phyloP scores from a whole-genome alignment of 2,329 filamentous ascomycete genomes.

The Cladophialophora exuberans region DNA sequence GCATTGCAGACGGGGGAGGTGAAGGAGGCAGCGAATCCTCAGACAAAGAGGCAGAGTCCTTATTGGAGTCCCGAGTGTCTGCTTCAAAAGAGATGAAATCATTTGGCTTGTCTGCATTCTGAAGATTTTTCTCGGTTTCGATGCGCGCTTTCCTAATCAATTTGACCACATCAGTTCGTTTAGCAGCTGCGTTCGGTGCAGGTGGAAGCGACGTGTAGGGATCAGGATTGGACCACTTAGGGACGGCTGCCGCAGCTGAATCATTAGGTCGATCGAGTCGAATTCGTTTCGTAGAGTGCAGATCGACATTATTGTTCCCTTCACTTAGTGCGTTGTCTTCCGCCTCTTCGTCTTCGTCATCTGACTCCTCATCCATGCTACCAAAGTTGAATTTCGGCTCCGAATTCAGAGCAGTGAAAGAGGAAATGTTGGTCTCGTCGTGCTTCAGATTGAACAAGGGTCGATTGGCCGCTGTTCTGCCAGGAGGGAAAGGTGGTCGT shows the following conservation, averaged over 20 bases:
- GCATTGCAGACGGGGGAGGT: slow-evolving; percentile 42
- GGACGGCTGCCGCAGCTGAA: slow-evolving; percentile 42
- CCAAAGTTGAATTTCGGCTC: slow-evolving; percentile 33
- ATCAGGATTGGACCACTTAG: slow-evolving; percentile 95
- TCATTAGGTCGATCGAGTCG: slow-evolving; percentile 35
- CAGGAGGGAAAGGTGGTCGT: background rate
- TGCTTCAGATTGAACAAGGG: slow-evolving; percentile 25
- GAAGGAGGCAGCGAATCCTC: background rate
- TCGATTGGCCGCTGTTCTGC: slow-evolving; percentile 20
- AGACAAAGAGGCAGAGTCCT: slow-evolving; percentile 4
- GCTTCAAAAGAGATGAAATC: slow-evolving; percentile 90
- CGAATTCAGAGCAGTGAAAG: slow-evolving; percentile 10
- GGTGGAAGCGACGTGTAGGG: slow-evolving; percentile 88
- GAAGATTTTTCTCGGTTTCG: slow-evolving; percentile 60
- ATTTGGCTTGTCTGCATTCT: slow-evolving; percentile 37
- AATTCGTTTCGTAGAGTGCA: slow-evolving; percentile 40
- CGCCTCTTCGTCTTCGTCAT: slow-evolving; percentile 49
- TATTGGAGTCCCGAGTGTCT: slow-evolving; percentile 43
- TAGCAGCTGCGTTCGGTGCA: slow-evolving; percentile 70
- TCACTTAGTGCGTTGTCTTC: too few species aligned
- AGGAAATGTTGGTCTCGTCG: slow-evolving; percentile 16
- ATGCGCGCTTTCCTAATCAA: slow-evolving; percentile 88
- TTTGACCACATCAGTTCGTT: slow-evolving; percentile 85
- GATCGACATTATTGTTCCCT: slow-evolving; percentile 36
- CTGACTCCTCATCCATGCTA: slow-evolving; percentile 44